These are phyloP conservation scores for Candida albicans DNA, from an alignment of 1,139 yeast species.

Conservation along the genomic window DNA sequence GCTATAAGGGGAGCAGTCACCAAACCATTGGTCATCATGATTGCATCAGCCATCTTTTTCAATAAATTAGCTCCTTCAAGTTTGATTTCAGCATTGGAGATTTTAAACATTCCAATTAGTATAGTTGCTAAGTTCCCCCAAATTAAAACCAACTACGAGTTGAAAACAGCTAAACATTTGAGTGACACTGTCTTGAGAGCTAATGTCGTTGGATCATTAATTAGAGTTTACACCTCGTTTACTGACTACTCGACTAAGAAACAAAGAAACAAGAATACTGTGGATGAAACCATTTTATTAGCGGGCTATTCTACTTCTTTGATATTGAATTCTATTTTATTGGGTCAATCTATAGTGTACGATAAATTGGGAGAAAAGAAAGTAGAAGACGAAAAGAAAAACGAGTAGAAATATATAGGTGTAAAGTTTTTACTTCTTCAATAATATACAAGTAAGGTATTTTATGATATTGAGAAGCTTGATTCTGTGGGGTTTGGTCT, in stretches of 20 bases:
- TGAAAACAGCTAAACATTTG: slow-evolving; percentile 55
- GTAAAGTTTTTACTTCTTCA: neutral
- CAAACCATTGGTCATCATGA: slow-evolving; percentile 29
- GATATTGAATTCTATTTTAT: slow-evolving; percentile 31
- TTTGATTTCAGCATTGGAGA: slow-evolving; percentile 41
- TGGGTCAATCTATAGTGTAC: slow-evolving; percentile 35
- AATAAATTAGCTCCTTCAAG: slow-evolving; percentile 34
- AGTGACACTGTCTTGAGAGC: slow-evolving; percentile 55
- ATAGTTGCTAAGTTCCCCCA: slow-evolving; percentile 59
- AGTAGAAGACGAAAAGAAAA: slow-evolving; percentile 8
- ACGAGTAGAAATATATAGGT: slow-evolving; percentile 3
- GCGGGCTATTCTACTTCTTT: slow-evolving; percentile 39
- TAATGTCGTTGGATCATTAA: slow-evolving; percentile 53
- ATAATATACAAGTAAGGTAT: too few relatives aligned
- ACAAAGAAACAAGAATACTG: slow-evolving; percentile 15
- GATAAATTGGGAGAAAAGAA: slow-evolving; percentile 16
- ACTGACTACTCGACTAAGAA: slow-evolving; percentile 30
- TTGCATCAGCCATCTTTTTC: slow-evolving; percentile 30
- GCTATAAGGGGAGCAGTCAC: slow-evolving; percentile 21
- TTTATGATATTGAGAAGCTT: too few relatives aligned
- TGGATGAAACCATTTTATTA: slow-evolving; percentile 30
- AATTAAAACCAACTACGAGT: slow-evolving; percentile 45
- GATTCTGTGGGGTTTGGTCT: too few relatives aligned
- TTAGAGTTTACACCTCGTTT: slow-evolving; percentile 58
- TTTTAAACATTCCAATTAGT: slow-evolving; percentile 53